Percentiles rank a stretch among this genome's conserved stretches.
phyloP scores from a whole-genome alignment of 2,329 filamentous ascomycete species.

The Arthrinium phaeospermum region DNA sequence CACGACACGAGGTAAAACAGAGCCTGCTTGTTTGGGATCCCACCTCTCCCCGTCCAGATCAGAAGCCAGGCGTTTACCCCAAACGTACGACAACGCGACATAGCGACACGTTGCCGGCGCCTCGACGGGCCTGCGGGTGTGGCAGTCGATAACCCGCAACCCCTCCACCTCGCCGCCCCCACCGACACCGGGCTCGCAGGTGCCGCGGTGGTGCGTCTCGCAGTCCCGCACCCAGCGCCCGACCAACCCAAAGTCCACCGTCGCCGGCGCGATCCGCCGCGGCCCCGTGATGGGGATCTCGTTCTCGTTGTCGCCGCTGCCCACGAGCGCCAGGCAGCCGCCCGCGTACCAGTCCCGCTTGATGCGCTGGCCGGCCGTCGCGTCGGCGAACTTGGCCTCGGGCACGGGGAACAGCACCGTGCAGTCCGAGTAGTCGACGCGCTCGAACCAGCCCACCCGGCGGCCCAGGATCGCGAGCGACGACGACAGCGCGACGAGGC shows the following conservation, averaged over 20 bases:
- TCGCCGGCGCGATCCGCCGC: neutral
- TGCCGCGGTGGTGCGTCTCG: neutral
- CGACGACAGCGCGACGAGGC: neutral
- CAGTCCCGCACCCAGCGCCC: neutral
- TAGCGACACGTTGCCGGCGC: neutral
- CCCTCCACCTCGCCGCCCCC: neutral
- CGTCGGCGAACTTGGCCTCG: constrained; percentile 1
- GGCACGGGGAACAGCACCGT: constrained; percentile 8
- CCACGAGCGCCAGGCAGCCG: neutral
- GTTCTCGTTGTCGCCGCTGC: neutral
- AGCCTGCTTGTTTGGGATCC: no score
- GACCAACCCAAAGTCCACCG: neutral
- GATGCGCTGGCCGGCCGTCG: neutral
- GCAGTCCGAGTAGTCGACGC: neutral
- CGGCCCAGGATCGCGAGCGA: neutral
- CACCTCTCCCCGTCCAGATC: no score
- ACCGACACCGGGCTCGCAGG: neutral
- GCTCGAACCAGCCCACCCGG: neutral
- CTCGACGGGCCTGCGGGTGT: neutral
- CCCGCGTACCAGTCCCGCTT: neutral
- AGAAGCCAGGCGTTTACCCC: neutral
- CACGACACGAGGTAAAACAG: neutral
- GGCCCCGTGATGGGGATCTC: neutral
- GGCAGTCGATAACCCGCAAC: constrained; percentile 4
- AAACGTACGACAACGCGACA: constrained; percentile 2